These are phyloP conservation scores for Ceratobasidium papillatum DNA, from an alignment of 1,284 basidiomycete genomes.

Conservation along the genomic window DNA sequence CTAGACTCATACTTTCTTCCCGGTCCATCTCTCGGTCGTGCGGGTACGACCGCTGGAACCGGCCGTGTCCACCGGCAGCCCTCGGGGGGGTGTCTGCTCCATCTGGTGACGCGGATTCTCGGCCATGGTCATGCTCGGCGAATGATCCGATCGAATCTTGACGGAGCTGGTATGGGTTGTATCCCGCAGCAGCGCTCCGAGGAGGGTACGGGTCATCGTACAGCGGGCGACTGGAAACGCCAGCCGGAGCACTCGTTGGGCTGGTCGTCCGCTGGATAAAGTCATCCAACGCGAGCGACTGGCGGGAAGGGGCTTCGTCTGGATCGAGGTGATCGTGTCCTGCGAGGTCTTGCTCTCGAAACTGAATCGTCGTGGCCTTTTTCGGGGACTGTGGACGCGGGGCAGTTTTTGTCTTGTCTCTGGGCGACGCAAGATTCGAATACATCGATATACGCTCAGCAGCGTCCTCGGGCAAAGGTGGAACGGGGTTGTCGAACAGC, in stretches of 20 bases:
- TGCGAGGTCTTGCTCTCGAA: constrained; percentile 72
- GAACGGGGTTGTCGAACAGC: constrained; percentile 79
- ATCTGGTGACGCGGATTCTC: constrained; percentile 37
- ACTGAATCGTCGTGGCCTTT: constrained; percentile 72
- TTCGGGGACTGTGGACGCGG: background rate
- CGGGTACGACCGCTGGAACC: constrained; percentile 52
- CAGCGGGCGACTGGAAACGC: constrained; percentile 38
- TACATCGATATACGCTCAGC: constrained; percentile 50
- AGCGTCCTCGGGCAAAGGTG: constrained; percentile 36
- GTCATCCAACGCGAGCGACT: constrained; percentile 24
- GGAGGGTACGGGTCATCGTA: constrained; percentile 52
- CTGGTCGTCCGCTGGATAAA: constrained; percentile 20
- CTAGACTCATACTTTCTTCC: constrained; percentile 56
- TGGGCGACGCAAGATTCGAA: constrained; percentile 10
- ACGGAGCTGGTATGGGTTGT: background rate
- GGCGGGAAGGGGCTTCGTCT: background rate
- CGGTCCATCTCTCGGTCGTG: constrained; percentile 51
- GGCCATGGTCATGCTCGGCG: constrained; percentile 34
- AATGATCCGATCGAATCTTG: constrained; percentile 30
- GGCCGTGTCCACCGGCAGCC: constrained; percentile 42
- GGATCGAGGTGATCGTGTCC: constrained; percentile 24
- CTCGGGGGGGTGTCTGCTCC: constrained; percentile 45
- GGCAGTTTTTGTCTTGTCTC: background rate
- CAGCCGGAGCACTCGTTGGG: background rate
- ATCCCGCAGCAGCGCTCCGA: constrained; percentile 46